These are phyloP conservation scores for Cantharellus anzutake DNA, from an alignment of 768 basidiomycete genomes.

Conservation along the genomic window DNA sequence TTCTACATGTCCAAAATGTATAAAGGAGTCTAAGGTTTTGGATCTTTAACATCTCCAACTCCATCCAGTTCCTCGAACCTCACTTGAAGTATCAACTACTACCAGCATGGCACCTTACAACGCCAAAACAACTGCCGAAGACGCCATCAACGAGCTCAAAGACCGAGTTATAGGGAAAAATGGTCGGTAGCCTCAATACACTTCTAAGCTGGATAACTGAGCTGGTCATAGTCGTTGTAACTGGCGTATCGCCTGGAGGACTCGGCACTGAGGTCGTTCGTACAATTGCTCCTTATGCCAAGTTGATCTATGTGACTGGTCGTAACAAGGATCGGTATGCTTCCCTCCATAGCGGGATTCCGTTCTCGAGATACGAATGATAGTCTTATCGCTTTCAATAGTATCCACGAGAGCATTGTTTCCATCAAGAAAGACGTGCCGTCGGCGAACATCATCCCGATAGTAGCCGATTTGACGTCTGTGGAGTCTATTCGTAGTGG, in stretches of 20 bases:
- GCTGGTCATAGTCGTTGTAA: neutral
- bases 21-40: too few relatives aligned
- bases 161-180: too few relatives aligned
- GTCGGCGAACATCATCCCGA: neutral
- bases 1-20: too few relatives aligned
- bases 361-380: neutral
- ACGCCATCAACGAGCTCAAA: too few relatives aligned
- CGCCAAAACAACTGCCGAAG: too few relatives aligned
- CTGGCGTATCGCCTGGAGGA: neutral
- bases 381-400: neutral
- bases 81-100: too few relatives aligned
- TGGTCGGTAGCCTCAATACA: too few relatives aligned
- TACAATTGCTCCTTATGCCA: neutral
- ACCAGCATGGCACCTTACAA: too few relatives aligned
- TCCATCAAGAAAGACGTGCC: slow-evolving; percentile 7
- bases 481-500: slow-evolving; percentile 2
- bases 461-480: slow-evolving; percentile 7
- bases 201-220: too few relatives aligned
- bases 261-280: neutral
- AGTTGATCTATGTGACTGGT: neutral
- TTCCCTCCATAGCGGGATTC: neutral
- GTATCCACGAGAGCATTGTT: neutral
- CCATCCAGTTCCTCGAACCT: too few relatives aligned
- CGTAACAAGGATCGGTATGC: neutral
- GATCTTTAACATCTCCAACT: too few relatives aligned